Evolutionary conservation across 2,329 filamentous ascomycete species (phyloP), one percentile per base, ranked within the genome.

Genomic region (Sporothrix curviconia): DNA sequence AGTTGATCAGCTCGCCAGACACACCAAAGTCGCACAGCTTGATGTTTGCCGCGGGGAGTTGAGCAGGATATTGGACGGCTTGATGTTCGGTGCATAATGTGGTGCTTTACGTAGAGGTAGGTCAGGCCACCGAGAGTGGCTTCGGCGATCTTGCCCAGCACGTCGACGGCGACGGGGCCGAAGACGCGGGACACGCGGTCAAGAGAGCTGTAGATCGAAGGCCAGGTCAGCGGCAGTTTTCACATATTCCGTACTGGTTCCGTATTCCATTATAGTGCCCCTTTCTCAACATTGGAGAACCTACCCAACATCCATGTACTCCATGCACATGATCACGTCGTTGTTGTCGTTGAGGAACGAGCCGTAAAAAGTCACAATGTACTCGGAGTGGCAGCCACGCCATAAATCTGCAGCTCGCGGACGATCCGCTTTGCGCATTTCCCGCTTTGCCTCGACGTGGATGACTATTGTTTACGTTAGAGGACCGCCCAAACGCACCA

Each of bases 81-180:
- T 99, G 76, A 99, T 95, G 71, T 99, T 94, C 94, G 85, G 71
- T 99, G 94, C 92, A 99, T 97, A 70, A 99, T 99, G 68, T 94
- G 90, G 70, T 97, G 92, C 65, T 90, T 89, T 64, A 87, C 86
- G 75, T 97, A 99, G 50, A 99, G 86, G 69, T 99, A 99, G 34
- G 91, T 92, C 59, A 99, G 80, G 12, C 94, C 94, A 50, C 90
- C 92, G 4, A 99, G 82, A 5, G 95, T 92, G 4, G 92, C 92
- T 76, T 96, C 94, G 56, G 94, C 92, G 66, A 99, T 97, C 75
- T 99, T 99, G 60, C 94, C 94, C 6, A 99, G 80, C 0, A 99
- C 92, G 70, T 97, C 94, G 56, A 99, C 92, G 56, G 94, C 88
- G 57, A 99, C 86, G 1, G 94, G 94, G 4, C 94, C 94, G 68